Conservation (phyloP, 306 rosid species). For the Cucumis sativus region DNA sequence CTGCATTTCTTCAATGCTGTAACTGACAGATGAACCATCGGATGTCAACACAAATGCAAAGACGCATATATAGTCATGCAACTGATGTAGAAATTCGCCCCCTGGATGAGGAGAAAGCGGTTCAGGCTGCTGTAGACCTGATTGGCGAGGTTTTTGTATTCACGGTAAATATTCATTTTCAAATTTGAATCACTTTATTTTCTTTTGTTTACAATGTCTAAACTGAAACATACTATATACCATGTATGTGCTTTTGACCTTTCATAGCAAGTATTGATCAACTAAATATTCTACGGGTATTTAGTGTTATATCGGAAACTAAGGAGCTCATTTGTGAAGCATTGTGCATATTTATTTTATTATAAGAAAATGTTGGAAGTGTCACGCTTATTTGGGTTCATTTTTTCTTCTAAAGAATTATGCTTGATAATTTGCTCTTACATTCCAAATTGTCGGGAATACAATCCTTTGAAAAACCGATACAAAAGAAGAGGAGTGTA, state of each 20-base stretch:
- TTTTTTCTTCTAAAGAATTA: background rate
- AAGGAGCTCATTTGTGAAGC: background rate
- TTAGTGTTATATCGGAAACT: background rate
- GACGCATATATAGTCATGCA: conserved; percentile 74
- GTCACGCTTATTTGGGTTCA: background rate
- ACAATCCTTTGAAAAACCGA: background rate
- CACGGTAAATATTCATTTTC: conserved; percentile 33
- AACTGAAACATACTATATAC: background rate
- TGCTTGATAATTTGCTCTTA: background rate
- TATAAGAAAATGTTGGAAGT: background rate
- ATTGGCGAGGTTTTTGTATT: conserved; percentile 85
- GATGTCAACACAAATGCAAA: conserved; percentile 63
- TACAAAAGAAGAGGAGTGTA: background rate
- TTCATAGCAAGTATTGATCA: background rate
- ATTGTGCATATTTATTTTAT: background rate
- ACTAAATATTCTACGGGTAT: background rate
- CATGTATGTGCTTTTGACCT: background rate
- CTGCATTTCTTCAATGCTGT: conserved; percentile 1
- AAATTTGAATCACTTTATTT: background rate
- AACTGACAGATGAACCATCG: conserved; percentile 55
- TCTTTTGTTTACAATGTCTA: background rate
- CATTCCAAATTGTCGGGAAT: background rate
- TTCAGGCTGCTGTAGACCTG: conserved; percentile 82
- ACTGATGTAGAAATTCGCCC: conserved; percentile 84
- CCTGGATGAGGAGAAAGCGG: conserved; percentile 83